These are phyloP conservation scores for Lantana camara DNA, from an alignment of 257 asterid genomes.

Conservation along the genomic window DNA sequence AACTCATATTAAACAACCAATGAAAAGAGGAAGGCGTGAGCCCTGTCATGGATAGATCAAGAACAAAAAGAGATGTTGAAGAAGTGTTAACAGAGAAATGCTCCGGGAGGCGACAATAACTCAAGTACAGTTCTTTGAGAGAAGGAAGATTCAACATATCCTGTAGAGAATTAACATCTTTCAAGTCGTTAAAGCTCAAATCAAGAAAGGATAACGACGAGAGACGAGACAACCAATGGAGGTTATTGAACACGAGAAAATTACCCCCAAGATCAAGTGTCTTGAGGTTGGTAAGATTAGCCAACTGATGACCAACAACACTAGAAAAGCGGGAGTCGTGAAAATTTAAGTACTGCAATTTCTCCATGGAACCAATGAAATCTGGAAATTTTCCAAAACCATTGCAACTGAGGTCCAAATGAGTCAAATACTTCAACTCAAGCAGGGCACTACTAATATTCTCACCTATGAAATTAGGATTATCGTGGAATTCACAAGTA, in stretches of 20 bases:
- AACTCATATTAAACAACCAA: constrained; percentile 31
- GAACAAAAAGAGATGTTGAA: constrained; percentile 8
- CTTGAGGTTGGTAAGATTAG: constrained; percentile 19
- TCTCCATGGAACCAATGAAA: constrained; percentile 1
- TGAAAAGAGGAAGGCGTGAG: constrained; percentile 13
- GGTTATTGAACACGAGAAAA: constrained; percentile 1
- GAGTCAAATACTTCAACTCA: constrained; percentile 29
- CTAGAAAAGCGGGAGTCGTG: neutral
- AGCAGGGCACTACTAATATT: constrained; percentile 29
- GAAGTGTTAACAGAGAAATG: constrained; percentile 7
- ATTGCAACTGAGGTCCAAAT: constrained; percentile 35
- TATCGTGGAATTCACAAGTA: too few species aligned
- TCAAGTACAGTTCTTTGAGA: constrained; percentile 14
- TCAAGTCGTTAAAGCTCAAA: neutral
- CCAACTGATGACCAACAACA: constrained; percentile 1
- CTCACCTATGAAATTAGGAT: constrained; percentile 23
- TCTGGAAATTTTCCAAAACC: constrained; percentile 23
- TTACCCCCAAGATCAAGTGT: constrained; percentile 6
- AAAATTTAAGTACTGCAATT: neutral
- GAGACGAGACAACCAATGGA: constrained; percentile 29
- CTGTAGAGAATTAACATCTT: constrained; percentile 10
- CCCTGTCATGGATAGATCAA: neutral
- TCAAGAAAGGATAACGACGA: constrained; percentile 14
- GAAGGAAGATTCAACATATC: constrained; percentile 21
- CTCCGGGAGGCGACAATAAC: neutral